Evolutionary conservation across 352 stramenopile species (phyloP).

Genomic region (Sclerospora graminicola): DNA sequence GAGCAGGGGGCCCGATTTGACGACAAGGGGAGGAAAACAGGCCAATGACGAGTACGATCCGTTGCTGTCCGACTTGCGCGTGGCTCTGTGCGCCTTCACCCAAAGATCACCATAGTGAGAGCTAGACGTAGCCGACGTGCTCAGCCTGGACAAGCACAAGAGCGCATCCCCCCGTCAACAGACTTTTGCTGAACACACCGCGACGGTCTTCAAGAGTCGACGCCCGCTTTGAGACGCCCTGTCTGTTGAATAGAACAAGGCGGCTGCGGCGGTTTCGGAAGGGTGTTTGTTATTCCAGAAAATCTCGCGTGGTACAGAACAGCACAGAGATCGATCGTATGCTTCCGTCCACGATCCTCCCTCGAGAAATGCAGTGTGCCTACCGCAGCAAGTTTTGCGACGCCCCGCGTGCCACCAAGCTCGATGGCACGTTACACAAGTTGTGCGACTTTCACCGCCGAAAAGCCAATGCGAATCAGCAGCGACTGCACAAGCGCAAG

Average conservation of each 20-base stretch:
- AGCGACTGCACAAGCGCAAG: slow-evolving; percentile 29
- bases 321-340: neutral
- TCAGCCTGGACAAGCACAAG: slow-evolving; percentile 4
- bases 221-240: neutral
- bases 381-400: slow-evolving; percentile 44
- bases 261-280: neutral
- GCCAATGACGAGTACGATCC: slow-evolving; percentile 5
- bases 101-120: slow-evolving; percentile 7
- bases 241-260: slow-evolving; percentile 16
- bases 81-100: neutral
- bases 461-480: slow-evolving; percentile 45
- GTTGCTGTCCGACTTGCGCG: slow-evolving; percentile 6
- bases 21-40: slow-evolving; percentile 1
- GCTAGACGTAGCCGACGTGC: too few species aligned
- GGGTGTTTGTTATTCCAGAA: slow-evolving; percentile 21
- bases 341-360: neutral
- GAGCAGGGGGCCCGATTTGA: neutral
- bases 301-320: neutral
- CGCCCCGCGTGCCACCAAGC: slow-evolving; percentile 30
- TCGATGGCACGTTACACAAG: slow-evolving; percentile 34
- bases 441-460: slow-evolving; percentile 43
- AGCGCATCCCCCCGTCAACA: slow-evolving; percentile 6
- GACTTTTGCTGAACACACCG: slow-evolving; percentile 8
- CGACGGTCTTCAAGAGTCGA: slow-evolving; percentile 15
- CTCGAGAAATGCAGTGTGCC: slow-evolving; percentile 26